A percentile compares a stretch with the other conserved stretches of the same genome.
These are phyloP conservation scores for Solanum peruvianum DNA, from an alignment of 257 asterid species.

Conservation along the genomic window DNA sequence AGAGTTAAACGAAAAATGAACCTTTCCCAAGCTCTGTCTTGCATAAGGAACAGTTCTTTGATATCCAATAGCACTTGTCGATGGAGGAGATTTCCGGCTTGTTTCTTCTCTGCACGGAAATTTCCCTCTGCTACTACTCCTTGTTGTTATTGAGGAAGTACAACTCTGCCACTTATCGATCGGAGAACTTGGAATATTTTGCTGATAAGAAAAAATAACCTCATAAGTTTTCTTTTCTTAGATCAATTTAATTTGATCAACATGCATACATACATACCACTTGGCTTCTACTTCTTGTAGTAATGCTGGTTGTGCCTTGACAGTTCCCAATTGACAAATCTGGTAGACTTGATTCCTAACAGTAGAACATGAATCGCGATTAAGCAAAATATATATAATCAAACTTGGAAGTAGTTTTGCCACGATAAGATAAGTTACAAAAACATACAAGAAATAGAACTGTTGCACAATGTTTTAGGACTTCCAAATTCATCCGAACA, in stretches of 20 bases:
- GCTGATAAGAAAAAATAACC: constrained; percentile 11
- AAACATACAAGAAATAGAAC: constrained; percentile 62
- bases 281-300: constrained; percentile 71
- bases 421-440: neutral
- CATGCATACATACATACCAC: constrained; percentile 33
- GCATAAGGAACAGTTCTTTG: constrained; percentile 65
- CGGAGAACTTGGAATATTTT: constrained; percentile 5
- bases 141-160: constrained; percentile 11
- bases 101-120: constrained; percentile 26
- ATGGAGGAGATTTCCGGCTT: constrained; percentile 63
- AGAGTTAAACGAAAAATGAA: constrained; percentile 1
- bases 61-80: constrained; percentile 19
- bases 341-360: constrained; percentile 80
- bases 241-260: neutral
- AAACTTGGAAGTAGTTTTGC: neutral
- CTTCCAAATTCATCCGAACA: constrained; percentile 89
- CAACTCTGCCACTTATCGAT: constrained; percentile 9
- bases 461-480: constrained; percentile 90
- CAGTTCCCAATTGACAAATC: constrained; percentile 25
- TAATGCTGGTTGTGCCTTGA: constrained; percentile 25
- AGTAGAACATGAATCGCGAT: neutral
- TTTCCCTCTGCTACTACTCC: constrained; percentile 23
- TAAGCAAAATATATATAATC: too few species aligned
- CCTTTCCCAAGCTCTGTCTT: constrained; percentile 62
- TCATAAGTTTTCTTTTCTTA: neutral